A percentile compares a stretch with the other conserved stretches of the same genome.
Conservation (phyloP, 2,329 filamentous ascomycete species). For the Coniochaeta prunicola region DNA sequence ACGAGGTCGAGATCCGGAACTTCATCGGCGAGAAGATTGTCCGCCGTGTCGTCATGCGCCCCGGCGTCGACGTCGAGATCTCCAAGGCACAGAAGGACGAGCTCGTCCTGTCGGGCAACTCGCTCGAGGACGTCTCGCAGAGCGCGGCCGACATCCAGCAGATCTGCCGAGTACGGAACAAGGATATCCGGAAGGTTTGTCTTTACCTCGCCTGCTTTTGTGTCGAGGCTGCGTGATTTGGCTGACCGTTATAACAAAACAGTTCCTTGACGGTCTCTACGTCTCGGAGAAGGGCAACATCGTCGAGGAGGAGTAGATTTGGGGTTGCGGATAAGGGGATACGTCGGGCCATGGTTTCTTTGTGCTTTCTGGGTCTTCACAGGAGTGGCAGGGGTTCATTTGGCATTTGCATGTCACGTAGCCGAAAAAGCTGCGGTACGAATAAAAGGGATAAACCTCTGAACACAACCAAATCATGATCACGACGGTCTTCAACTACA, state of each 20-base stretch:
- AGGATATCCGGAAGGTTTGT: constrained; percentile 98
- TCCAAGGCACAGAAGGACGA: constrained; percentile 97
- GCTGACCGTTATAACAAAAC: constrained; percentile 12
- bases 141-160: constrained; percentile 99
- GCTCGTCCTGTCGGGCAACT: constrained; percentile 89
- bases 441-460: constrained; percentile 24
- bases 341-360: constrained; percentile 22
- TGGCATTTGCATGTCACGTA: constrained; percentile 51
- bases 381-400: constrained; percentile 56
- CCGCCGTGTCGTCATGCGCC: constrained; percentile 80
- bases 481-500: constrained; percentile 5
- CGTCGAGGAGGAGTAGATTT: constrained; percentile 47
- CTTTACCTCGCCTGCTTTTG: neutral
- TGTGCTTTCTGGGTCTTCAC: constrained; percentile 51
- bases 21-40: constrained; percentile 99
- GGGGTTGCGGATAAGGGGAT: constrained; percentile 27
- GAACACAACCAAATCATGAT: constrained; percentile 10
- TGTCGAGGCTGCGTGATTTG: neutral
- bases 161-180: constrained; percentile 99
- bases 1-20: constrained; percentile 98
- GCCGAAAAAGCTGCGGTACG: constrained; percentile 26
- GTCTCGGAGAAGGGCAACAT: constrained; percentile 99
- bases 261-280: constrained; percentile 99
- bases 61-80: constrained; percentile 83
- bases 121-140: constrained; percentile 94